Conservation (phyloP, 495 filamentous ascomycete species). For the Neurospora sp. region DNA sequence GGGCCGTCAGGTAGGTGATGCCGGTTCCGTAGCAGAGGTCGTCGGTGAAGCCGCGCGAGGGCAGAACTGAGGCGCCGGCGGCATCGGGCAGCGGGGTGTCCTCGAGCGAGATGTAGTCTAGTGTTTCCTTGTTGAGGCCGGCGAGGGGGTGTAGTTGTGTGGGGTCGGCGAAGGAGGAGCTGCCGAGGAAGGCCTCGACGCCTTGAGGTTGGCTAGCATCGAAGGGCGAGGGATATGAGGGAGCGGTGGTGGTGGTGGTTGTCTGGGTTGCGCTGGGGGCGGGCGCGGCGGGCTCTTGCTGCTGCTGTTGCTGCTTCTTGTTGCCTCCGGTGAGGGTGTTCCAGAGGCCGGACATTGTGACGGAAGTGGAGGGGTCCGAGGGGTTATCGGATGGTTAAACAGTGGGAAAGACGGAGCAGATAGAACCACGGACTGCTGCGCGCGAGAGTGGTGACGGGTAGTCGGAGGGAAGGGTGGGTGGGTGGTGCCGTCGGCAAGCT, state of each 20-base stretch:
- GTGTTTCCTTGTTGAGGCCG: slow-evolving; percentile 79
- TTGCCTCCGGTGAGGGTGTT: slow-evolving; percentile 79
- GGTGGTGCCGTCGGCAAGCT: slow-evolving; percentile 2
- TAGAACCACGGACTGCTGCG: not conserved
- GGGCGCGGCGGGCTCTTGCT: slow-evolving; percentile 15
- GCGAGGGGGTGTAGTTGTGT: slow-evolving; percentile 86
- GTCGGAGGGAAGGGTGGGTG: not conserved
- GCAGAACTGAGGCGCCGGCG: slow-evolving; percentile 78
- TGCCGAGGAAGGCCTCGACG: slow-evolving; percentile 69
- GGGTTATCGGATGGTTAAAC: not conserved
- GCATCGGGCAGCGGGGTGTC: slow-evolving; percentile 80
- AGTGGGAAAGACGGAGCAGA: not conserved
- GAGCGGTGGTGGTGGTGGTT: slow-evolving; percentile 30
- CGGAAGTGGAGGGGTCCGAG: not conserved
- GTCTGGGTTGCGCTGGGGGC: slow-evolving; percentile 8
- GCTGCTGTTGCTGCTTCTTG: not conserved
- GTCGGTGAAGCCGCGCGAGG: slow-evolving; percentile 93
- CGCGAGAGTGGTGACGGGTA: not conserved
- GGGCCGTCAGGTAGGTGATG: slow-evolving; percentile 76
- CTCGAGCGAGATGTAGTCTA: slow-evolving; percentile 91
- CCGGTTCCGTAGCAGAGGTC: slow-evolving; percentile 97
- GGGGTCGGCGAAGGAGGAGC: slow-evolving; percentile 66
- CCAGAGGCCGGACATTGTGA: slow-evolving; percentile 64
- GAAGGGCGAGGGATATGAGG: slow-evolving; percentile 50
- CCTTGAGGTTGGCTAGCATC: slow-evolving; percentile 63